Evolutionary conservation across 192 early-diverging fungal species (phyloP).

Genomic region (Phycomyces blakesleeanus): DNA sequence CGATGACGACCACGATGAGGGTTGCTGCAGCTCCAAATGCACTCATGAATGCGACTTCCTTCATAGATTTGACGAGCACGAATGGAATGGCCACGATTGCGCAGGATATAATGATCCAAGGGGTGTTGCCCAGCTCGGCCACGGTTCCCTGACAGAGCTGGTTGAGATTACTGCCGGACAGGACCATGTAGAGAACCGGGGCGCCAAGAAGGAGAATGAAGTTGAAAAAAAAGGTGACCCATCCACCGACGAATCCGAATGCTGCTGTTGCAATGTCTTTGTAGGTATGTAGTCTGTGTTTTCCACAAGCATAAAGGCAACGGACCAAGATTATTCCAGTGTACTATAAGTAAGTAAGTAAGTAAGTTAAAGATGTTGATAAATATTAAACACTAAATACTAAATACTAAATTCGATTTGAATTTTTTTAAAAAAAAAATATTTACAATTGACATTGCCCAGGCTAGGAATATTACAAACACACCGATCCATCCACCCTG

Average conservation of each 20-base stretch:
- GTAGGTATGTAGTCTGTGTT: slow-evolving; percentile 25
- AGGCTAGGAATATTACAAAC: slow-evolving; percentile 29
- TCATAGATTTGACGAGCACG: slow-evolving; percentile 59
- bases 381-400: no score
- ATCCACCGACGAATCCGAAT: slow-evolving; percentile 47
- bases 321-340: slow-evolving; percentile 33
- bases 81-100: slow-evolving; percentile 57
- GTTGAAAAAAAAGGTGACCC: slow-evolving; percentile 52
- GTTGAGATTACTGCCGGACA: slow-evolving; percentile 58
- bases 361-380: neutral
- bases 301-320: slow-evolving; percentile 31
- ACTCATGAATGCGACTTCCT: slow-evolving; percentile 59
- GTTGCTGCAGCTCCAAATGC: slow-evolving; percentile 63
- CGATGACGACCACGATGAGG: slow-evolving; percentile 54
- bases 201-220: slow-evolving; percentile 48
- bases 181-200: slow-evolving; percentile 57
- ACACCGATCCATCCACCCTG: slow-evolving; percentile 56
- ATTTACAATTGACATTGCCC: slow-evolving; percentile 27
- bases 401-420: no score
- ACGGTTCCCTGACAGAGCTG: slow-evolving; percentile 43
- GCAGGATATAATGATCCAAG: slow-evolving; percentile 58
- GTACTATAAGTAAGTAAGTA: slow-evolving; percentile 22
- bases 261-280: slow-evolving; percentile 36
- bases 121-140: slow-evolving; percentile 35
- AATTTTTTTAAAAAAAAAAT: no score